phyloP scores from a whole-genome alignment of 805 yeast genomes.

The Lachancea dasiensis region DNA sequence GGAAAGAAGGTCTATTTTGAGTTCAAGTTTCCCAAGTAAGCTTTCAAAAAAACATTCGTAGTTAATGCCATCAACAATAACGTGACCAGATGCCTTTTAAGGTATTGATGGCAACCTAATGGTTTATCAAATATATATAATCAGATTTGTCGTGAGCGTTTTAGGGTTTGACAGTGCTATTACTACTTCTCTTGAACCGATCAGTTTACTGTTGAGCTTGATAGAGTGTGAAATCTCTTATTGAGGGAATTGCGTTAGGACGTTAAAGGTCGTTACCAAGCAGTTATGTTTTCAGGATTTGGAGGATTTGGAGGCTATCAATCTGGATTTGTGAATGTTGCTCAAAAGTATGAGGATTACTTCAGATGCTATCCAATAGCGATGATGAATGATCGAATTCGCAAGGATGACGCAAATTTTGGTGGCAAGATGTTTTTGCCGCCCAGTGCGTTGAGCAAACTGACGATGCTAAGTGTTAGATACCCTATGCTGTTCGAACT shows the following conservation, averaged over 20 bases:
- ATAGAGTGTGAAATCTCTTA: not conserved
- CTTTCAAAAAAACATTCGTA: too few species aligned
- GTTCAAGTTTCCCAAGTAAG: too few species aligned
- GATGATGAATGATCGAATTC: slow-evolving; percentile 73
- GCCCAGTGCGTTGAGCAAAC: slow-evolving; percentile 81
- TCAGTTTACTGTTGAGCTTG: too few species aligned
- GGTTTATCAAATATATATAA: too few species aligned
- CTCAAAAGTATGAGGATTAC: slow-evolving; percentile 68
- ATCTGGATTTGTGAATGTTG: slow-evolving; percentile 27
- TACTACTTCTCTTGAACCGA: too few species aligned
- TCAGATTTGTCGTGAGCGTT: too few species aligned
- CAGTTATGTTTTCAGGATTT: slow-evolving; percentile 36
- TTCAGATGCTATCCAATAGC: slow-evolving; percentile 89
- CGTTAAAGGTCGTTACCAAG: not conserved
- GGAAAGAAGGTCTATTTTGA: too few species aligned
- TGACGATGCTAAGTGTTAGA: slow-evolving; percentile 84
- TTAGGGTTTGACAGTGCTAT: too few species aligned
- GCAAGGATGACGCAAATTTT: slow-evolving; percentile 74
- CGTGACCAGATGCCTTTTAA: slow-evolving; percentile 1
- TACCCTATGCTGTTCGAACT: slow-evolving; percentile 94
- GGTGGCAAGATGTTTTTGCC: slow-evolving; percentile 97
- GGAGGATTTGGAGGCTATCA: slow-evolving; percentile 19
- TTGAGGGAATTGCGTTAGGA: not conserved
- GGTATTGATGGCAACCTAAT: too few species aligned
- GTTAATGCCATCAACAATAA: slow-evolving; percentile 4